phyloP scores from a whole-genome alignment of 2,329 filamentous ascomycete species.

The Pseudohalonectria lignicola region DNA sequence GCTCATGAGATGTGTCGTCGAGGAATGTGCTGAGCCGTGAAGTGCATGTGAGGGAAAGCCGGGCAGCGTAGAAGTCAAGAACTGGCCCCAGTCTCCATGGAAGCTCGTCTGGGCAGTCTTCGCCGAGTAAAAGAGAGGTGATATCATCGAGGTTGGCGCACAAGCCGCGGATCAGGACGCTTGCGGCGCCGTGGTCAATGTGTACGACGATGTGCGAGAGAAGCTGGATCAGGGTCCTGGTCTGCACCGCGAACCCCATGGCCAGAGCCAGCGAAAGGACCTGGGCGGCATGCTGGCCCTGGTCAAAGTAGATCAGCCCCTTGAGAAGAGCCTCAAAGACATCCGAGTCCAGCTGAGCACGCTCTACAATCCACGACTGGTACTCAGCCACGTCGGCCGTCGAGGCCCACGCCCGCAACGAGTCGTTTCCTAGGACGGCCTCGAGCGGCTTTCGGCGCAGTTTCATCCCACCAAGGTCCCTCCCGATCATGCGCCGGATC shows the following conservation, averaged over 20 bases:
- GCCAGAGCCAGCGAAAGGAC: constrained; percentile 27
- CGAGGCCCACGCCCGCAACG: constrained; percentile 17
- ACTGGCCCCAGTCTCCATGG: constrained; percentile 1
- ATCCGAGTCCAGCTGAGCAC: constrained; percentile 22
- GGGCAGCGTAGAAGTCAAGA: constrained; percentile 5
- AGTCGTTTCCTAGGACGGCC: too few relatives aligned
- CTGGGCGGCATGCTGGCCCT: constrained; percentile 29
- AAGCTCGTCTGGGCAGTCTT: constrained; percentile 6
- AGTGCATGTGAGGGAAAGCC: too few relatives aligned
- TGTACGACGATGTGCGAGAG: constrained; percentile 28
- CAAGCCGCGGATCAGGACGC: constrained; percentile 20
- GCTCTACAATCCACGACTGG: constrained; percentile 27
- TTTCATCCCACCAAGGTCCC: constrained; percentile 27
- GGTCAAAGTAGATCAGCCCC: constrained; percentile 35
- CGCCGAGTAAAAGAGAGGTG: constrained; percentile 5
- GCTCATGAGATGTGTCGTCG: too few relatives aligned
- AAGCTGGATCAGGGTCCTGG: constrained; percentile 26
- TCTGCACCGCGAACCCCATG: constrained; percentile 22
- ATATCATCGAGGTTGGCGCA: constrained; percentile 11
- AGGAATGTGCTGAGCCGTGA: too few relatives aligned
- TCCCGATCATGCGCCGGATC: constrained; percentile 32
- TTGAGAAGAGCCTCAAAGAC: constrained; percentile 34
- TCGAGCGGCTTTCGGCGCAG: constrained; percentile 21
- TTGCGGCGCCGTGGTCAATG: constrained; percentile 23
- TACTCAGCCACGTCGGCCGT: constrained; percentile 10